Percentiles rank a stretch among this genome's conserved stretches.
Conservation (phyloP, 2,329 filamentous ascomycete genomes). For the Aspergillus udagawae region DNA sequence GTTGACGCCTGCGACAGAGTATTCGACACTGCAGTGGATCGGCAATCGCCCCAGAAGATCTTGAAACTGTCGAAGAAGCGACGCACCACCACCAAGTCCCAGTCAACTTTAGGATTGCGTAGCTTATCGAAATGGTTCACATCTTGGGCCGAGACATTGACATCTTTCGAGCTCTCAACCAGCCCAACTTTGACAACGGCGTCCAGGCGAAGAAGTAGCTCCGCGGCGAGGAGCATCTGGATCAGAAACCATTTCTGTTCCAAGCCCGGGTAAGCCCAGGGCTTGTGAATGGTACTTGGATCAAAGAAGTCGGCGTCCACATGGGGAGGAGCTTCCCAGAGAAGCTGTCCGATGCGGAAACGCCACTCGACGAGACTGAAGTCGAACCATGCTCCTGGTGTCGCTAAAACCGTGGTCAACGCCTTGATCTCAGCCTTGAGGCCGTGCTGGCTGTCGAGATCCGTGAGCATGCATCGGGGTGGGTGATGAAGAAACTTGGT, state of each 20-base stretch:
- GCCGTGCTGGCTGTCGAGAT: slow-evolving; percentile 26
- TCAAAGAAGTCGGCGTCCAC: slow-evolving; percentile 31
- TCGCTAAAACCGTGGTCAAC: slow-evolving; percentile 40
- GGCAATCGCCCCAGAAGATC: slow-evolving; percentile 25
- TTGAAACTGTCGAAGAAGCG: slow-evolving; percentile 51
- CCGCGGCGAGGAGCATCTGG: slow-evolving; percentile 52
- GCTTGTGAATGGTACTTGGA: slow-evolving; percentile 10
- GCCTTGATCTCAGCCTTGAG: slow-evolving; percentile 46
- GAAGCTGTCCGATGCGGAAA: slow-evolving; percentile 42
- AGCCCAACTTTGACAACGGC: slow-evolving; percentile 42
- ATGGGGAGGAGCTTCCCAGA: slow-evolving; percentile 40
- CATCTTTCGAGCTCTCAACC: slow-evolving; percentile 35
- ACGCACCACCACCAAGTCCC: slow-evolving; percentile 53
- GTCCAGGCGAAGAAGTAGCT: slow-evolving; percentile 53
- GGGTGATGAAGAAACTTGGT: slow-evolving; percentile 37
- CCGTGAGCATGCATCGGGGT: slow-evolving; percentile 20
- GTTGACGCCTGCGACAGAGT: background rate
- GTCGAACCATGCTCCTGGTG: slow-evolving; percentile 45
- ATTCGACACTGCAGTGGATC: slow-evolving; percentile 6
- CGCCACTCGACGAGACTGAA: slow-evolving; percentile 46
- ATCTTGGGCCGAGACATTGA: slow-evolving; percentile 41
- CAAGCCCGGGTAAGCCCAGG: slow-evolving; percentile 24
- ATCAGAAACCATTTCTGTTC: slow-evolving; percentile 53
- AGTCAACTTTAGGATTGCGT: slow-evolving; percentile 51
- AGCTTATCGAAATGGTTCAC: slow-evolving; percentile 44